A percentile compares a stretch with the other conserved stretches of the same genome.
Evolutionary conservation across 148 eudicot species (phyloP).

Genomic region (Vaccinium myrtillus): DNA sequence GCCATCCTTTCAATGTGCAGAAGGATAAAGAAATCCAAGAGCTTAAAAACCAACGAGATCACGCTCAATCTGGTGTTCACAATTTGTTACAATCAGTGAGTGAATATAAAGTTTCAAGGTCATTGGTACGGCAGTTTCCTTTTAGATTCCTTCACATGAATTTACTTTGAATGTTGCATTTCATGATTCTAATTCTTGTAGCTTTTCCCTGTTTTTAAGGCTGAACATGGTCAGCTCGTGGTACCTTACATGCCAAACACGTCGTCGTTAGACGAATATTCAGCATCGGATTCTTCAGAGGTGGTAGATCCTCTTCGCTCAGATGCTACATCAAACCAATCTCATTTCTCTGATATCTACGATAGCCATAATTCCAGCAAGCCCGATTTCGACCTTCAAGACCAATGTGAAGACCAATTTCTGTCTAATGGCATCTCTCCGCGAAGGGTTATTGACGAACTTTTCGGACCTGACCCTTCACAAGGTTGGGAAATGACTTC

Average conservation of each 20-base stretch:
- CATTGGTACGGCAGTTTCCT: slow-evolving; percentile 29
- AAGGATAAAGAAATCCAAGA: slow-evolving; percentile 87
- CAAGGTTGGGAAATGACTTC: slow-evolving; percentile 43
- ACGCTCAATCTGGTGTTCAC: slow-evolving; percentile 66
- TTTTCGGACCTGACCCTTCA: slow-evolving; percentile 49
- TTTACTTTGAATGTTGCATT: background rate
- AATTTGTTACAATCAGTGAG: slow-evolving; percentile 48
- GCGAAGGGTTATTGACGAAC: slow-evolving; percentile 37
- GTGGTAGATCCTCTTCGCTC: slow-evolving; percentile 50
- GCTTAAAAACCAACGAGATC: slow-evolving; percentile 68
- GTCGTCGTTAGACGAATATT: slow-evolving; percentile 50
- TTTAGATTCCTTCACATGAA: background rate
- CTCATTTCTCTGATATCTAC: slow-evolving; percentile 36
- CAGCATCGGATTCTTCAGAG: slow-evolving; percentile 66
- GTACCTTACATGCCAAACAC: slow-evolving; percentile 38
- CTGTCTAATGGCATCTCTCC: slow-evolving; percentile 48
- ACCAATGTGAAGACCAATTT: slow-evolving; percentile 42
- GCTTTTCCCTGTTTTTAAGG: slow-evolving; percentile 19
- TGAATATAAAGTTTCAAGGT: slow-evolving; percentile 30
- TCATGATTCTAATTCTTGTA: slow-evolving; percentile 8
- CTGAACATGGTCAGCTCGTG: slow-evolving; percentile 18
- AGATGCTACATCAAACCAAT: slow-evolving; percentile 41
- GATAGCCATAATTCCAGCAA: slow-evolving; percentile 24
- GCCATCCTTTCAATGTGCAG: slow-evolving; percentile 32
- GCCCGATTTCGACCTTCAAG: slow-evolving; percentile 32